These are phyloP conservation scores for Pleurotus tuoliensis DNA, from an alignment of 768 basidiomycete species.

Conservation along the genomic window DNA sequence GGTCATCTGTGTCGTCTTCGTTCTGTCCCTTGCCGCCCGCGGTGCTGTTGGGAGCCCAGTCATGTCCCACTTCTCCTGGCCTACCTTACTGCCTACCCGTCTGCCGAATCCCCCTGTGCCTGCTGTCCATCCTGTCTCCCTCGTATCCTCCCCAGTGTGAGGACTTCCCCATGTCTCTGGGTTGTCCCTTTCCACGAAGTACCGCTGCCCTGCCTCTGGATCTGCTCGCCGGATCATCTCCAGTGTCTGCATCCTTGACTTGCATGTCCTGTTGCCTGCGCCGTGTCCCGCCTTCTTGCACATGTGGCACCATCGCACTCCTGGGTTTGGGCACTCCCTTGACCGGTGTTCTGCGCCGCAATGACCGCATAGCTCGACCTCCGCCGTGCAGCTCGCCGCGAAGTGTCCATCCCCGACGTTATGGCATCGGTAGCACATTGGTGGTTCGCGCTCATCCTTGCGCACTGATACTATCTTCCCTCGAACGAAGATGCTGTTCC, in stretches of 20 bases:
- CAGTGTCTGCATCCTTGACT: conserved; percentile 11
- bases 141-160: too few species aligned
- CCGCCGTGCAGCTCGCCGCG: conserved; percentile 12
- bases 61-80: not conserved
- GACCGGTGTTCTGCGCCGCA: conserved; percentile 16
- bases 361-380: conserved; percentile 12
- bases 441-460: conserved; percentile 14
- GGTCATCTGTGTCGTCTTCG: not conserved
- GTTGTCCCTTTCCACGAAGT: conserved; percentile 10
- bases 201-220: conserved; percentile 15
- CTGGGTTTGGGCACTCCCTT: conserved; percentile 11
- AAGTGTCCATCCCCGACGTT: conserved; percentile 10
- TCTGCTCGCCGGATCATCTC: conserved; percentile 7
- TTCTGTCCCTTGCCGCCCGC: not conserved
- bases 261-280: conserved; percentile 21
- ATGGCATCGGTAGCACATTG: conserved; percentile 16
- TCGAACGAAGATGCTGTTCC: conserved; percentile 9
- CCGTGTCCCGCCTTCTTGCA: conserved; percentile 24
- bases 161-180: conserved; percentile 3
- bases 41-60: not conserved
- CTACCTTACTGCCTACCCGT: not conserved
- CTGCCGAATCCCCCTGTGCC: not conserved
- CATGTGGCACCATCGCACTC: conserved; percentile 16
- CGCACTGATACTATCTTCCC: conserved; percentile 10
- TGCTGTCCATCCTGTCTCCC: not conserved